Base-by-base conservation (phyloP, 176 grass and related monocot genomes). In the Eleusine coracana region DNA sequence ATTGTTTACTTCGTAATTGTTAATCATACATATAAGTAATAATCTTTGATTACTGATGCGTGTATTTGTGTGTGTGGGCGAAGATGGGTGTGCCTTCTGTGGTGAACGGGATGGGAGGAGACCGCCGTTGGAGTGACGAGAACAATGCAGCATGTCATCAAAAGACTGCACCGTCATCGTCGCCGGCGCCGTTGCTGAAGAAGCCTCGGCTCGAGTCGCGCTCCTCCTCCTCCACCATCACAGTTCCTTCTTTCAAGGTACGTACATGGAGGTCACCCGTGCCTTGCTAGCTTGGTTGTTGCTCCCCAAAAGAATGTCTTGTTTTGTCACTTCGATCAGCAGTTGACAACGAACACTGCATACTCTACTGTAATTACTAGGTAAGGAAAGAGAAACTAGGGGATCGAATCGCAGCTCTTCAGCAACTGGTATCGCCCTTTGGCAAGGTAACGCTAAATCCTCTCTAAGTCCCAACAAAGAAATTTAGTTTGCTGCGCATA, bases 341-440 rank as follows among this genome's bases (percentile, higher is more conserved):
- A 16, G 54, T 59, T 63, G 59, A 63, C 3, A 63, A 13, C 25
- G 25, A 25, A 25, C 31, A 34, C 60, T 29, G 60, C 60, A 27
- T 12, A 4, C 21, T 63, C 10, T 13, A 0, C 29, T 66, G 6
- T 66, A 42, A 25, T 6, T 17, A 31, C 76, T 82, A 99, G 96
- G 96, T 87, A 68, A 95, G 93, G 77, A 99, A 98, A 77, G 96
- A 98, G 91, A 98, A 96, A 85, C 68, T 98, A 41, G 96, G 96
- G 18, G 96, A 98, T 87, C 92, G 96, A 61, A 96, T 98, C 75
- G 93, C 96, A 65, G 96, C 96, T 50, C 91, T 98, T 86, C 96
- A 95, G 82, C 93, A 98, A 64, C 81, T 98, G 18, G 96, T 98
- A 28, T 92, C 93, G 61, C 96, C 96, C 23, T 96, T 98, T 75